Evolutionary conservation across 495 filamentous ascomycete genomes (phyloP).

Genomic region (Penicillium salamii): DNA sequence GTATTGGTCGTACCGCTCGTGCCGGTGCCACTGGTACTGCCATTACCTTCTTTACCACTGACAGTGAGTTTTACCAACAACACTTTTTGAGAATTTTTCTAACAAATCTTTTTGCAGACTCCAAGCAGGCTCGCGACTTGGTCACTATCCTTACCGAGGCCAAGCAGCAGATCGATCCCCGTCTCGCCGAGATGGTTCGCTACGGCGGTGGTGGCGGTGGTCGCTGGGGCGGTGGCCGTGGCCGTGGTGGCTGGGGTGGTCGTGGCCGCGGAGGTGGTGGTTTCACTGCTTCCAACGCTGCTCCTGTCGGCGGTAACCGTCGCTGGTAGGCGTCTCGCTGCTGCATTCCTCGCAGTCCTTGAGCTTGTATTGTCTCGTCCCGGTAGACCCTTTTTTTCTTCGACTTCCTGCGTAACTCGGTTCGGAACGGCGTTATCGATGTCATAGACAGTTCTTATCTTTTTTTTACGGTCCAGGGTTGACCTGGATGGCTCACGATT

Average conservation of each 20-base stretch:
- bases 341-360: slow-evolving; percentile 18
- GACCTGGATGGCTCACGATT: background rate
- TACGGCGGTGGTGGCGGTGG: slow-evolving; percentile 83
- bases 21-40: slow-evolving; percentile 87
- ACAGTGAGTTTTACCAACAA: slow-evolving; percentile 65
- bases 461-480: slow-evolving; percentile 18
- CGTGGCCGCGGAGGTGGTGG: slow-evolving; percentile 44
- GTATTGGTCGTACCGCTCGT: slow-evolving; percentile 91
- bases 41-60: slow-evolving; percentile 95
- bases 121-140: slow-evolving; percentile 96
- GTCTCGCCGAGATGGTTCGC: slow-evolving; percentile 92
- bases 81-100: background rate
- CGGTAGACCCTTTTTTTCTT: slow-evolving; percentile 37
- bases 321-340: slow-evolving; percentile 47
- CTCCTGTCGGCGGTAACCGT: slow-evolving; percentile 59
- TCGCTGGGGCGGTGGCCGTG: slow-evolving; percentile 61
- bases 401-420: slow-evolving; percentile 39
- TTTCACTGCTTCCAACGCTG: slow-evolving; percentile 62
- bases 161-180: slow-evolving; percentile 97
- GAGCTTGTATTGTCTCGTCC: slow-evolving; percentile 31
- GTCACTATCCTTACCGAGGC: slow-evolving; percentile 88
- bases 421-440: slow-evolving; percentile 43
- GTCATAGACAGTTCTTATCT: slow-evolving; percentile 45
- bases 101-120: slow-evolving; percentile 59
- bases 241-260: slow-evolving; percentile 55